Evolutionary conservation across 352 stramenopile species (phyloP), one percentile per base, ranked within the genome.

Genomic region (Globisporangium nagaii): DNA sequence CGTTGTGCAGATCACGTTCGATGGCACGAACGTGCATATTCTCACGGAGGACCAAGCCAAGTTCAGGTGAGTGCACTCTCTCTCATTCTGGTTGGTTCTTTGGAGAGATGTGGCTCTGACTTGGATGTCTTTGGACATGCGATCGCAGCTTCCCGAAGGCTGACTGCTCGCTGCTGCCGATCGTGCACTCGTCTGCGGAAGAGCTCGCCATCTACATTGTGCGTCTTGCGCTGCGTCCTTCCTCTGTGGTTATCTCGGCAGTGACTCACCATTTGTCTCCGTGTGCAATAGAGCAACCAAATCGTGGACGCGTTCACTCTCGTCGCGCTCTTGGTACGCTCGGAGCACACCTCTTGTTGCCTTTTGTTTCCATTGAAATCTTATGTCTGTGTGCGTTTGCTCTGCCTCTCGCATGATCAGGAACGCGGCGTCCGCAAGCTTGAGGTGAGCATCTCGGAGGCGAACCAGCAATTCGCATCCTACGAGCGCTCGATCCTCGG

Each of bases 161-260:
- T 22, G 96, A 99, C 62, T 99, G 96, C 75, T 93, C 90, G 39
- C 68, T 98, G 56, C 69, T 99, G 25, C 96, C 96, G 12, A 97
- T 99, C 39, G 78, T 98, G 25, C 96, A 99, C 79, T 98, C 96
- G 24, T 98, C 96, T 8, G 90, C 92, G 0, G 96, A 99, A 74
- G 96, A 99, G 65, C 77, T 99, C 40, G 88, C 93, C 40, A 93
- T 97, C 60, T 98, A 98, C 72, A 80, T 98, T 43, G 85, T 95
- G 80, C 54, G 80, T 80, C 13, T 1, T 19, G 4, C 9, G 11
- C 4, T 22, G 39, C 44, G 11, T 36, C 37, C 35, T 22, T 56
- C 19, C 9, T 13, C 45, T 48, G 9, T 40, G 9, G 12, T 36
- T 36, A 7, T 9, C 12, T 0, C 27, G 37, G 5, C 3, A 12